These are phyloP conservation scores for Penicillium psychrosexuale DNA, from an alignment of 2,329 filamentous ascomycete genomes.

Conservation along the genomic window DNA sequence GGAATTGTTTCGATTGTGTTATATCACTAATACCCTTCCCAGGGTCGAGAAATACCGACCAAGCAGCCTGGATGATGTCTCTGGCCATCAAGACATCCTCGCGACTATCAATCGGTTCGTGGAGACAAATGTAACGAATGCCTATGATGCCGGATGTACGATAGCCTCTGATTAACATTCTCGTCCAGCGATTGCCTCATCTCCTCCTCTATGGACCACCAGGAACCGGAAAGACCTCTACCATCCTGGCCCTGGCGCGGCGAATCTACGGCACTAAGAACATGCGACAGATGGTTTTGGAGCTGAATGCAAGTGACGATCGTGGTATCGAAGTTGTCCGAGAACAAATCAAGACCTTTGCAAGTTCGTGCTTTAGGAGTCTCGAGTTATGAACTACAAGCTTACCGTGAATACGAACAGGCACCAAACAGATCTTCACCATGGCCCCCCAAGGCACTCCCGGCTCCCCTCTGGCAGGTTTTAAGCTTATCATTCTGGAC, in stretches of 20 bases:
- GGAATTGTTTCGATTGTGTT: too few relatives aligned
- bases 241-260: constrained; percentile 85
- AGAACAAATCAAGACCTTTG: constrained; percentile 99
- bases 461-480: constrained; percentile 62
- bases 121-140: constrained; percentile 67
- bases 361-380: constrained; percentile 51
- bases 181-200: constrained; percentile 71
- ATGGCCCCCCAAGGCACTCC: constrained; percentile 49
- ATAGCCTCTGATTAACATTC: not conserved
- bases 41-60: constrained; percentile 98
- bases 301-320: constrained; percentile 96
- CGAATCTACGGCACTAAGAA: constrained; percentile 90
- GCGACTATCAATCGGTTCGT: constrained; percentile 97
- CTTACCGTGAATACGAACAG: constrained; percentile 21
- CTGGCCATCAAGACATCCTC: constrained; percentile 94
- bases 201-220: constrained; percentile 95
- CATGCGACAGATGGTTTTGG: constrained; percentile 96
- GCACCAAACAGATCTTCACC: constrained; percentile 95
- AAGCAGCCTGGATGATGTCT: constrained; percentile 83
- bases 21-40: constrained; percentile 15
- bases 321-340: constrained; percentile 96
- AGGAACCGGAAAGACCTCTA: constrained; percentile 96
- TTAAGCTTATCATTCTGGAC: constrained; percentile 95
- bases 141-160: not conserved
- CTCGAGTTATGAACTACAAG: not conserved